Conservation (phyloP, 192 early-diverging fungal species). For the Chytriomyces sp. region DNA sequence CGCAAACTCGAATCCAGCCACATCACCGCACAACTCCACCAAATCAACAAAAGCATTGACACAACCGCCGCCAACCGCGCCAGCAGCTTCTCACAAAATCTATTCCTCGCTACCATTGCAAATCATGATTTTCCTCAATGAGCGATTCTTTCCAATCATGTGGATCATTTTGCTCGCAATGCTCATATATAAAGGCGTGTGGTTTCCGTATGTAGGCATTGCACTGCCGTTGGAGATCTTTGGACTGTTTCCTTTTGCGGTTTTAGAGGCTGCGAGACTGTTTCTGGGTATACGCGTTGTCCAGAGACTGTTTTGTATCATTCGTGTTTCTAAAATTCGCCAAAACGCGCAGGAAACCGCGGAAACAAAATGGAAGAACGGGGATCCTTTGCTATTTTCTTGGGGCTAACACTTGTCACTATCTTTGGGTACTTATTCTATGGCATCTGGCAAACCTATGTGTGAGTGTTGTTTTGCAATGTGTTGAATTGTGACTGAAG, state of each 20-base stretch:
- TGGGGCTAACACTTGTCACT: constrained; percentile 32
- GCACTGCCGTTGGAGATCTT: constrained; percentile 41
- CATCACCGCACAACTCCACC: too few species aligned
- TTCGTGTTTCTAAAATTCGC: neutral
- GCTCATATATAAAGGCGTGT: constrained; percentile 45
- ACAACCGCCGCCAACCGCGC: neutral
- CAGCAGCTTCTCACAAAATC: constrained; percentile 1
- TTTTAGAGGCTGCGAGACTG: constrained; percentile 37
- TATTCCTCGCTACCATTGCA: constrained; percentile 49
- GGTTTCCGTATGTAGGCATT: constrained; percentile 37
- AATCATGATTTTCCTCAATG: constrained; percentile 46
- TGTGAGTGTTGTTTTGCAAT: constrained; percentile 26
- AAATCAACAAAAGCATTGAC: too few species aligned
- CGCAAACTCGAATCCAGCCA: too few species aligned
- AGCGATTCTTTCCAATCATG: constrained; percentile 34
- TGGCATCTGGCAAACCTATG: constrained; percentile 46
- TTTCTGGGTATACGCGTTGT: constrained; percentile 34
- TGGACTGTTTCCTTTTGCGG: constrained; percentile 35
- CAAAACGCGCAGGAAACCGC: constrained; percentile 15
- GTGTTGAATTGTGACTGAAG: neutral
- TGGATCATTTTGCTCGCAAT: constrained; percentile 40
- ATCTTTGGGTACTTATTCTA: constrained; percentile 40
- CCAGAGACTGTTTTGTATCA: constrained; percentile 38
- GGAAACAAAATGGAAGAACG: constrained; percentile 51
- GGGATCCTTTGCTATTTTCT: constrained; percentile 31